These are phyloP conservation scores for Trichothecium roseum DNA, from an alignment of 2,329 filamentous ascomycete genomes.

Conservation along the genomic window DNA sequence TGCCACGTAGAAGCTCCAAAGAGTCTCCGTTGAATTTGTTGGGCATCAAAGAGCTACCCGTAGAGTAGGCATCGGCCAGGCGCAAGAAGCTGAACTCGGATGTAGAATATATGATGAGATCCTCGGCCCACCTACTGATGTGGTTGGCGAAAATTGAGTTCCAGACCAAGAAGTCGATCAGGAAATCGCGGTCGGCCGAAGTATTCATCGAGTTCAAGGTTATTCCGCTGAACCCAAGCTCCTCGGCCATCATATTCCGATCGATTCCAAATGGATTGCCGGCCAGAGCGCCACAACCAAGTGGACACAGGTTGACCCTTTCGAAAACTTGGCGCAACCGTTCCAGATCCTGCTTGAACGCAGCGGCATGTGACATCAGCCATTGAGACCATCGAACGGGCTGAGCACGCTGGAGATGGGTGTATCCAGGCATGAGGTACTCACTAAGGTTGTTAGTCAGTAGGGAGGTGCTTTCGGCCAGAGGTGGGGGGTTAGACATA, in stretches of 20 bases:
- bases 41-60: conserved; percentile 7
- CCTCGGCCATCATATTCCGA: conserved; percentile 30
- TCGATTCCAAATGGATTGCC: conserved; percentile 19
- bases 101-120: conserved; percentile 48
- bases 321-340: conserved; percentile 12
- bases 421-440: conserved; percentile 17
- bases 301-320: conserved; percentile 14
- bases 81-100: conserved; percentile 12
- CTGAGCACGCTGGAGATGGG: conserved; percentile 15
- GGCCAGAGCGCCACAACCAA: conserved; percentile 16
- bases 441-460: conserved; percentile 13
- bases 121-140: conserved; percentile 61
- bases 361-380: conserved; percentile 12
- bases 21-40: not conserved
- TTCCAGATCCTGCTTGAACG: conserved; percentile 14
- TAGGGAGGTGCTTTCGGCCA: conserved; percentile 7
- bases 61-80: conserved; percentile 13
- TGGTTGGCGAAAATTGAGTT: conserved; percentile 59
- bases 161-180: conserved; percentile 64
- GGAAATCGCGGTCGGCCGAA: conserved; percentile 62
- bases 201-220: conserved; percentile 61
- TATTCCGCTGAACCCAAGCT: conserved; percentile 62
- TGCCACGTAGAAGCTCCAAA: conserved; percentile 16
- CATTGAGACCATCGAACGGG: conserved; percentile 13
- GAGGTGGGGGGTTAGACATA: conserved; percentile 11